Percentiles rank a stretch among this genome's conserved stretches.
Conservation (phyloP, 371 early-diverging fungal species). For the Apophysomyces trapeziformis region DNA sequence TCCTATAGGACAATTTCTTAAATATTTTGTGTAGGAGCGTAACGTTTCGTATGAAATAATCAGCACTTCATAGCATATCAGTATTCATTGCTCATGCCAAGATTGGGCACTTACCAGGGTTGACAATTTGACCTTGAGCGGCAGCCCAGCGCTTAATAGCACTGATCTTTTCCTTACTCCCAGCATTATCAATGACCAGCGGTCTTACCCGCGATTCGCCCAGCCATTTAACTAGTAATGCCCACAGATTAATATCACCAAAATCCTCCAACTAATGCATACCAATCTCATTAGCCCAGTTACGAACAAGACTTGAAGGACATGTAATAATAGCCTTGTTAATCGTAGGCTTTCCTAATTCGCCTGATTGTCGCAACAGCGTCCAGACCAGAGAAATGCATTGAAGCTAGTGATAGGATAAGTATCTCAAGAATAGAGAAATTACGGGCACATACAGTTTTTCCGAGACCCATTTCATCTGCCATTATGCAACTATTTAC, state of each 20-base stretch:
- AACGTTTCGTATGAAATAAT: constrained; percentile 97
- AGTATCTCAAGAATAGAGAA: not conserved
- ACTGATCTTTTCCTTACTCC: constrained; percentile 84
- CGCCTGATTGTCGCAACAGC: constrained; percentile 86
- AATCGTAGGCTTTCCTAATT: constrained; percentile 86
- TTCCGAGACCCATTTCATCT: constrained; percentile 98
- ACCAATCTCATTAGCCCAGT: constrained; percentile 88
- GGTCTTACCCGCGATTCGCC: constrained; percentile 83
- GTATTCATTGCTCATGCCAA: not conserved
- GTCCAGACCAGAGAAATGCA: constrained; percentile 96
- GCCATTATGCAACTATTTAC: constrained; percentile 93
- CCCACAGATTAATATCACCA: not conserved
- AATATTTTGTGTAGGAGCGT: constrained; percentile 75
- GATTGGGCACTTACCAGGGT: constrained; percentile 61
- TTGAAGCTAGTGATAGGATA: constrained; percentile 57
- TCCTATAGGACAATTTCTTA: constrained; percentile 85
- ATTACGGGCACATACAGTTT: constrained; percentile 67
- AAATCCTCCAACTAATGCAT: constrained; percentile 11
- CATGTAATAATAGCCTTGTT: constrained; percentile 90
- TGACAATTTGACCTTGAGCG: constrained; percentile 82
- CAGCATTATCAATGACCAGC: constrained; percentile 85
- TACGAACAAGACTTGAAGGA: constrained; percentile 82
- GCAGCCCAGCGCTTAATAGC: constrained; percentile 80
- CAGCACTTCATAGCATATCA: constrained; percentile 59
- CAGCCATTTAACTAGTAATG: constrained; percentile 82